Percentiles rank a stretch among this genome's conserved stretches.
phyloP scores from a whole-genome alignment of 2,329 filamentous ascomycete genomes.

The Scortechinia acanthostroma region DNA sequence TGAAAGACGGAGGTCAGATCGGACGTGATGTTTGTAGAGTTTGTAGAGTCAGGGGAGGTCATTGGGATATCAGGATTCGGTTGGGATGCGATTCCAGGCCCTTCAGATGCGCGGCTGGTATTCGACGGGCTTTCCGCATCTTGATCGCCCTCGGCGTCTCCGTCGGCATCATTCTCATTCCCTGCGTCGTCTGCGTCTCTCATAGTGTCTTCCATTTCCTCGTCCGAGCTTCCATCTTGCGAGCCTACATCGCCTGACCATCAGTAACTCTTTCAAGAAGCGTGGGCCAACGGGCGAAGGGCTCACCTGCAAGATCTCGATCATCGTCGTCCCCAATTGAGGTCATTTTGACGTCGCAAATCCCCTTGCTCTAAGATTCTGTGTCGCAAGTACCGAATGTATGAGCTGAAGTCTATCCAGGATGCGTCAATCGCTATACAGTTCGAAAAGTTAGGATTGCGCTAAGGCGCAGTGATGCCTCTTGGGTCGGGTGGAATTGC shows the following conservation, averaged over 20 bases:
- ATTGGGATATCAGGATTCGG: constrained; percentile 3
- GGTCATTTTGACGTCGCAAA: neutral
- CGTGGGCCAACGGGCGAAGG: no score
- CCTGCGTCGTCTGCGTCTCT: constrained; percentile 12
- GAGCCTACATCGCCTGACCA: no score
- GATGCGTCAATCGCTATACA: no score
- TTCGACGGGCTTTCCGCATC: constrained; percentile 30
- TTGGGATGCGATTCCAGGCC: neutral
- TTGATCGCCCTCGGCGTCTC: constrained; percentile 18
- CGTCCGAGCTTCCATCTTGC: constrained; percentile 5
- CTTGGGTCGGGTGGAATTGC: no score
- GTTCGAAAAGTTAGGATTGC: no score
- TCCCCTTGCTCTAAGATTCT: no score
- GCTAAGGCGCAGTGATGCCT: no score
- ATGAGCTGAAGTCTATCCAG: no score
- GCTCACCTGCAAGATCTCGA: neutral
- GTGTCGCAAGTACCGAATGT: neutral
- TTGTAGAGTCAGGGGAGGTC: constrained; percentile 3
- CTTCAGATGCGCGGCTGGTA: constrained; percentile 23
- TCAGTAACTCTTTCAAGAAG: no score
- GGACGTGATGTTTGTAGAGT: constrained; percentile 39
- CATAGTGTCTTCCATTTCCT: constrained; percentile 10
- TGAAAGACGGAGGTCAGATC: constrained; percentile 34
- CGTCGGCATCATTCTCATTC: constrained; percentile 10
- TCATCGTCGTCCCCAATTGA: constrained; percentile 1